These are phyloP conservation scores for Hypholoma fasciculare DNA, from an alignment of 768 basidiomycete genomes.

Conservation along the genomic window DNA sequence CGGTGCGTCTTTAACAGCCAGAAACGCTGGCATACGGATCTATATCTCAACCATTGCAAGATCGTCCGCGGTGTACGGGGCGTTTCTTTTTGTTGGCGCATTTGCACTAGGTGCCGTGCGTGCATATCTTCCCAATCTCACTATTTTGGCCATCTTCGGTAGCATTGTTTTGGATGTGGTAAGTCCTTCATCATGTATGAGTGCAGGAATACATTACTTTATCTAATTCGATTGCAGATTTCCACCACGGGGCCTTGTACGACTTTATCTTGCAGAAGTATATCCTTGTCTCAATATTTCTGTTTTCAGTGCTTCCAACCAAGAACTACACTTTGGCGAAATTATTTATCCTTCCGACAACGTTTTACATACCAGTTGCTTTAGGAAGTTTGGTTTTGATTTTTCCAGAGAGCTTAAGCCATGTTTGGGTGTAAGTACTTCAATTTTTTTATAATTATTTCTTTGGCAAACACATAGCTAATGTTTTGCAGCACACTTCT, in stretches of 20 bases:
- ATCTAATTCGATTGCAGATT: conserved; percentile 21
- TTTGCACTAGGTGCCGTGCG: conserved; percentile 37
- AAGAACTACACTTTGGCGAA: conserved; percentile 40
- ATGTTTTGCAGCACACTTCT: conserved; percentile 14
- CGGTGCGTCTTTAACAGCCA: conserved; percentile 22
- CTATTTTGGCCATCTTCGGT: conserved; percentile 41
- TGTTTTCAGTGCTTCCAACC: conserved; percentile 34
- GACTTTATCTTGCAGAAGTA: conserved; percentile 3
- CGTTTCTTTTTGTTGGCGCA: conserved; percentile 42
- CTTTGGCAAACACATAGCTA: too few relatives aligned
- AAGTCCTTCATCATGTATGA: neutral
- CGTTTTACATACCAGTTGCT: conserved; percentile 41
- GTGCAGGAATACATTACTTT: neutral
- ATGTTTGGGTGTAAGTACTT: conserved; percentile 36
- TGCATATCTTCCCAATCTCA: conserved; percentile 40
- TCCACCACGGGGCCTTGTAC: conserved; percentile 37
- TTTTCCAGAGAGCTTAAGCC: conserved; percentile 45
- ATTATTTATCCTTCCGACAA: conserved; percentile 37
- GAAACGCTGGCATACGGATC: neutral
- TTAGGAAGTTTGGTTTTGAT: conserved; percentile 36
- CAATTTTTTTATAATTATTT: neutral
- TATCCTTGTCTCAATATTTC: too few relatives aligned
- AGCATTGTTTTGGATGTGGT: conserved; percentile 45
- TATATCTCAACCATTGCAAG: conserved; percentile 14
- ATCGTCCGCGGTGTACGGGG: conserved; percentile 44